Evolutionary conservation across 208 protist genomes (phyloP).

Genomic region (Trypanosoma congolense): DNA sequence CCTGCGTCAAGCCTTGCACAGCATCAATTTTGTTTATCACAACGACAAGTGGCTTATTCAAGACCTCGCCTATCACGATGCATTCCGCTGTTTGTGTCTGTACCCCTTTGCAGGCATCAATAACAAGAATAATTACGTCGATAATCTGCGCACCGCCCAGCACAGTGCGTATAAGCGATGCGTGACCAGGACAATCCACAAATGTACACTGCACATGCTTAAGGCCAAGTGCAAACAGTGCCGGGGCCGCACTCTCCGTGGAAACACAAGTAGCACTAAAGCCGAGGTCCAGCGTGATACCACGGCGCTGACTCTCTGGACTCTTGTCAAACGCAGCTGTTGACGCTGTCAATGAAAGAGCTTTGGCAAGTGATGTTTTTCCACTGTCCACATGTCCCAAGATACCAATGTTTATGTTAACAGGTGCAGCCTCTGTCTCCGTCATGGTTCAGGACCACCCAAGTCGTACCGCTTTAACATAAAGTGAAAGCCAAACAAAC

Average conservation of each 20-base stretch:
- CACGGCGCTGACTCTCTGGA: constrained; percentile 93
- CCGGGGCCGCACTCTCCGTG: constrained; percentile 3
- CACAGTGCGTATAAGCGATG: constrained; percentile 97
- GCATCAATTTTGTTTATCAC: constrained; percentile 97
- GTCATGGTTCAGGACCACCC: neutral
- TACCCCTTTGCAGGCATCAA: constrained; percentile 96
- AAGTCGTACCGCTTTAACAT: too few relatives aligned
- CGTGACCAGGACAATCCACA: constrained; percentile 98
- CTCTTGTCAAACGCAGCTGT: constrained; percentile 97
- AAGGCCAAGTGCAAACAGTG: constrained; percentile 25
- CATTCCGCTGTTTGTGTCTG: constrained; percentile 98
- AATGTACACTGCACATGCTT: constrained; percentile 87
- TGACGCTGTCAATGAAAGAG: constrained; percentile 88
- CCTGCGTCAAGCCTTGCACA: constrained; percentile 30
- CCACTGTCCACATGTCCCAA: constrained; percentile 97
- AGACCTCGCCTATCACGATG: constrained; percentile 75
- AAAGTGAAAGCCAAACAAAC: too few relatives aligned
- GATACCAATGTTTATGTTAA: constrained; percentile 95
- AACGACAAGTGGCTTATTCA: constrained; percentile 86
- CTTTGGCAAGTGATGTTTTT: constrained; percentile 93
- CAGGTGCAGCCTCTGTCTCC: constrained; percentile 2
- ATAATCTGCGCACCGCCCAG: constrained; percentile 98
- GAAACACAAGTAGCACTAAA: constrained; percentile 88
- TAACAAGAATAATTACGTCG: constrained; percentile 96
- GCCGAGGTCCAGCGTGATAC: constrained; percentile 98